These are phyloP conservation scores for Rhodotorula sp. DNA, from an alignment of 1,284 basidiomycete species.

Conservation along the genomic window DNA sequence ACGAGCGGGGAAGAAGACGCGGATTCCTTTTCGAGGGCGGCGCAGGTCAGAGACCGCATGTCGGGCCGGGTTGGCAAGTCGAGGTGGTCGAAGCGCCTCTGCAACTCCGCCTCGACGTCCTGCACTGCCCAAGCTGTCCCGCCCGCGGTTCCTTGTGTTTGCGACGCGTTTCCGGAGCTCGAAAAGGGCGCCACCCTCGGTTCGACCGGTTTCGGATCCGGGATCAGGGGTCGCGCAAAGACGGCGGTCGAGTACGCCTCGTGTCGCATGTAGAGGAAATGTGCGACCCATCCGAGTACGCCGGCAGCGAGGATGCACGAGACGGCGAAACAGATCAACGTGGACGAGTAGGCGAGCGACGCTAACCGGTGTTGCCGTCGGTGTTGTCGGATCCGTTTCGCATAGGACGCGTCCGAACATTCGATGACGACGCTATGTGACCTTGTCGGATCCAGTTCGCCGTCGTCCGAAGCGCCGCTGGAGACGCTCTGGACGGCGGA, in stretches of 20 bases:
- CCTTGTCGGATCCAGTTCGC: background rate
- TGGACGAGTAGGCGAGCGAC: constrained; percentile 1
- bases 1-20: background rate
- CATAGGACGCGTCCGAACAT: background rate
- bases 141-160: background rate
- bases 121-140: background rate
- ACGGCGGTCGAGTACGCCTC: constrained; percentile 29
- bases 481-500: too few species aligned
- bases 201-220: constrained; percentile 15
- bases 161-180: background rate
- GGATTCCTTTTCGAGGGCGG: background rate
- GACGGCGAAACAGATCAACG: constrained; percentile 2
- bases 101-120: background rate
- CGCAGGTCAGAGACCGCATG: background rate
- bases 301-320: constrained; percentile 9
- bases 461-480: too few species aligned
- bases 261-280: constrained; percentile 27
- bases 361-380: constrained; percentile 8
- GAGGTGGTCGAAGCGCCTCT: background rate
- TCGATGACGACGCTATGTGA: background rate
- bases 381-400: background rate
- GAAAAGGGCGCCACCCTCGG: background rate
- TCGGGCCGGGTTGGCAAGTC: background rate
- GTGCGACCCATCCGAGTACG: constrained; percentile 14
- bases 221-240: constrained; percentile 24